Percentiles rank a stretch among this genome's conserved stretches.
Evolutionary conservation across 352 stramenopile species (phyloP).

Genomic region (Phytopythium litorale): DNA sequence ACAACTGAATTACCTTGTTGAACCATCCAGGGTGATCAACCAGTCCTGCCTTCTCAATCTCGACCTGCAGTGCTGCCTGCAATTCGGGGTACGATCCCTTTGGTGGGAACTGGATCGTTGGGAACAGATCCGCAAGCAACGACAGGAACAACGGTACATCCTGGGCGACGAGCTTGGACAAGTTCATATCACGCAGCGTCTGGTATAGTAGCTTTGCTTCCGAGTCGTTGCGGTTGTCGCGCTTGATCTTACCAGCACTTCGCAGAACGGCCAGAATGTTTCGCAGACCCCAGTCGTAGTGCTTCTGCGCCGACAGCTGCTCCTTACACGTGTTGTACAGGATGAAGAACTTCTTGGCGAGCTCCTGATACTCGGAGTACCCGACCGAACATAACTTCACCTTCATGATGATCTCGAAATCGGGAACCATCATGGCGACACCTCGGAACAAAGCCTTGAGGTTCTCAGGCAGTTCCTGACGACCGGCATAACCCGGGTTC

Average conservation of each 20-base stretch:
- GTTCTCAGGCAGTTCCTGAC: constrained; percentile 98
- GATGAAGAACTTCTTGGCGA: constrained; percentile 92
- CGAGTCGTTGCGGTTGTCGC: constrained; percentile 84
- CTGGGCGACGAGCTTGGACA: constrained; percentile 97
- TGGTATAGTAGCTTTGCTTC: constrained; percentile 88
- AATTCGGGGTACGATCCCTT: constrained; percentile 97
- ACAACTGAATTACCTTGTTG: constrained; percentile 97
- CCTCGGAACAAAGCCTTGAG: constrained; percentile 94
- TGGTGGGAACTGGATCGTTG: constrained; percentile 83
- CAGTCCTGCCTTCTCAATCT: constrained; percentile 92
- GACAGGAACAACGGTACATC: constrained; percentile 98
- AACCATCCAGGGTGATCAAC: constrained; percentile 87
- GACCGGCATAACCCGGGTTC: constrained; percentile 98
- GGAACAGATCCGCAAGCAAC: constrained; percentile 96
- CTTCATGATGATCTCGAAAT: constrained; percentile 96
- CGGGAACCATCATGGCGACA: constrained; percentile 91
- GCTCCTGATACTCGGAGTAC: constrained; percentile 92
- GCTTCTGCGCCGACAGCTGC: constrained; percentile 89
- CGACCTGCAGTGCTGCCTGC: constrained; percentile 76
- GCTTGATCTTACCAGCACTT: constrained; percentile 90
- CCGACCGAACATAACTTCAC: constrained; percentile 93
- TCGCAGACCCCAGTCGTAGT: constrained; percentile 91
- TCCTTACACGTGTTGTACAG: constrained; percentile 91
- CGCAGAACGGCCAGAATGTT: constrained; percentile 90
- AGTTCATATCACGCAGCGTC: constrained; percentile 96